phyloP scores from a whole-genome alignment of 164 flowering plant species.

The Aristolochia californica region DNA sequence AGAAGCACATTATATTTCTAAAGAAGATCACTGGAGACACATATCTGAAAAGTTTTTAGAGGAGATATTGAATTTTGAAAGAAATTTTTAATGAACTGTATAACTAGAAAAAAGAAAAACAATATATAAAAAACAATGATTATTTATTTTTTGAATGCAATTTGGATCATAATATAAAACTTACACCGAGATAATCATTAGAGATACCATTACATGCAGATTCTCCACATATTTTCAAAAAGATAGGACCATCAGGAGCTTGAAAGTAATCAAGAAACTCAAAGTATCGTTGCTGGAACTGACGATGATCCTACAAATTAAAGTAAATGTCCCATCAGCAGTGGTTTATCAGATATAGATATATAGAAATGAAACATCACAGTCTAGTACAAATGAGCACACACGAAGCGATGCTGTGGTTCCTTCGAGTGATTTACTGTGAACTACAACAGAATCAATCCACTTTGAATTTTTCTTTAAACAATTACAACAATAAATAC shows the following conservation, averaged over 20 bases:
- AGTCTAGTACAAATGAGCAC: not conserved
- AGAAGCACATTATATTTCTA: not conserved
- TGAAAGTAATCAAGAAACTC: constrained; percentile 69
- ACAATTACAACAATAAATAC: not conserved
- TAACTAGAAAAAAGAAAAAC: too few species aligned
- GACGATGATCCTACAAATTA: constrained; percentile 61
- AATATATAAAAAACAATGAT: not conserved
- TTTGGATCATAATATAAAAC: constrained; percentile 9
- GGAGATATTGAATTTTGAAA: not conserved
- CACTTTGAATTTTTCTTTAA: not conserved
- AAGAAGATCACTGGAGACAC: too few species aligned
- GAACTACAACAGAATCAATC: not conserved
- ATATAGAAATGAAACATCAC: not conserved
- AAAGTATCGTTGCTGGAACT: constrained; percentile 75
- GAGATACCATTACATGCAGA: constrained; percentile 65
- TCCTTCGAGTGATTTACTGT: not conserved
- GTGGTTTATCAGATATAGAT: too few species aligned
- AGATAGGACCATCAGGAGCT: constrained; percentile 77
- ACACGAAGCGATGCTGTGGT: not conserved
- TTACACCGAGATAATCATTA: constrained; percentile 75
- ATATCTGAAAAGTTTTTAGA: not conserved
- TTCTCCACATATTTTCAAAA: constrained; percentile 82
- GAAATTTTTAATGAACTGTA: too few species aligned
- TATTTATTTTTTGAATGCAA: not conserved
- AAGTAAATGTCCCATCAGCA: not conserved